Percentiles rank a stretch among this genome's conserved stretches.
These are phyloP conservation scores for Gentiana dahurica DNA, from an alignment of 257 asterid species.

Conservation along the genomic window DNA sequence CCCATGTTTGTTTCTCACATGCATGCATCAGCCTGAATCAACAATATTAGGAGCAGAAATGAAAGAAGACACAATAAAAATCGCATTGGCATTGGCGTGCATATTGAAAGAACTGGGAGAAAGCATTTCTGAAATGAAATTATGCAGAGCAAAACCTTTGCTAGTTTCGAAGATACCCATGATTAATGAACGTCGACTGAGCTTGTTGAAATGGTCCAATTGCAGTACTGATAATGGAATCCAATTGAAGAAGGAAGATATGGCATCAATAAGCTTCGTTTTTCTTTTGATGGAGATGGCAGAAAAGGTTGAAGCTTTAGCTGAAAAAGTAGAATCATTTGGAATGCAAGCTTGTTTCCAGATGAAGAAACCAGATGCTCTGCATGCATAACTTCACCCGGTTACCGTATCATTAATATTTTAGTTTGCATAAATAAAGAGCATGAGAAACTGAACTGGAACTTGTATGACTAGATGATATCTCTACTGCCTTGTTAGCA, in stretches of 20 bases:
- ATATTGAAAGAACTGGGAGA: constrained; percentile 62
- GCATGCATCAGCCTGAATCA: constrained; percentile 33
- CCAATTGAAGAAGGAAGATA: constrained; percentile 26
- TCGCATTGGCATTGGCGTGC: constrained; percentile 29
- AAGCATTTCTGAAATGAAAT: constrained; percentile 43
- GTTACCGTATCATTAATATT: too few species aligned
- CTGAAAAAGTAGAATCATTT: constrained; percentile 42
- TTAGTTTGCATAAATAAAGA: too few species aligned
- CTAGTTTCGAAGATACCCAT: constrained; percentile 35
- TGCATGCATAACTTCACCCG: too few species aligned
- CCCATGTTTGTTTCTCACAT: not conserved
- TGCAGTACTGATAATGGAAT: not conserved
- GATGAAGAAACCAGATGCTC: not conserved
- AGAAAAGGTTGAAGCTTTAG: constrained; percentile 45
- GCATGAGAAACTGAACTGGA: too few species aligned
- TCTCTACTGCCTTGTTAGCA: too few species aligned
- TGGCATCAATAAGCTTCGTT: constrained; percentile 39
- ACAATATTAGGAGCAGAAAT: constrained; percentile 25
- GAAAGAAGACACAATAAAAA: constrained; percentile 41
- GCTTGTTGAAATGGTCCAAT: constrained; percentile 8
- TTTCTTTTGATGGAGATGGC: constrained; percentile 53
- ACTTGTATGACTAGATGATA: too few species aligned
- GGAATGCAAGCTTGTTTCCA: constrained; percentile 46
- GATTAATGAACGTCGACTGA: constrained; percentile 33
- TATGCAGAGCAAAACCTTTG: constrained; percentile 28